Conservation (phyloP, 1,139 yeast genomes). For the Candida sojae region DNA sequence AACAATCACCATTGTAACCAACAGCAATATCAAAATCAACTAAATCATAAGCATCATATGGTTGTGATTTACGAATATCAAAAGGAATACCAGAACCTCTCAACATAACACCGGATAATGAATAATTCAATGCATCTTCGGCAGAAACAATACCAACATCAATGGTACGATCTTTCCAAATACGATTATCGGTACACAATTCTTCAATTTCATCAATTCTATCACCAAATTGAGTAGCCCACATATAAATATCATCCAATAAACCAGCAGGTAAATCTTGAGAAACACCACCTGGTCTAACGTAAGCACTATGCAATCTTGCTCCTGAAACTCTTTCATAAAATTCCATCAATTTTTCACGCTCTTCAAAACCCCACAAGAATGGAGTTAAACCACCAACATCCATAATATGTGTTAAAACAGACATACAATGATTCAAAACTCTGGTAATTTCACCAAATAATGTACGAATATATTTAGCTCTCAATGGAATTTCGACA, state of each 20-base stretch:
- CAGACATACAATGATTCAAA: conserved; percentile 85
- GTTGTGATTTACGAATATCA: conserved; percentile 85
- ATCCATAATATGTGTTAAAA: conserved; percentile 89
- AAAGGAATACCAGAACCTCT: conserved; percentile 90
- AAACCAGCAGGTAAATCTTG: conserved; percentile 87
- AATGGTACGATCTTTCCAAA: conserved; percentile 87
- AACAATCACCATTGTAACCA: conserved; percentile 87
- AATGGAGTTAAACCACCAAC: conserved; percentile 94
- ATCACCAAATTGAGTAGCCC: conserved; percentile 96
- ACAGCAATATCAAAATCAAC: conserved; percentile 89
- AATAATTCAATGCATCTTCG: conserved; percentile 82
- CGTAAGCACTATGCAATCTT: conserved; percentile 83
- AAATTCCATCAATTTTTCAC: conserved; percentile 92
- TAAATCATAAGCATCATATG: conserved; percentile 85
- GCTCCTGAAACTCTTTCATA: conserved; percentile 93
- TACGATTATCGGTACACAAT: conserved; percentile 85
- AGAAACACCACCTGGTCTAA: conserved; percentile 91
- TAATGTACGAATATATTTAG: conserved; percentile 79
- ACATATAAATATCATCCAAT: conserved; percentile 88
- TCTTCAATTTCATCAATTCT: conserved; percentile 91
- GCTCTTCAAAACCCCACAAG: conserved; percentile 93
- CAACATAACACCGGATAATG: conserved; percentile 85
- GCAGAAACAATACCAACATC: conserved; percentile 82
- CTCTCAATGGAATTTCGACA: conserved; percentile 83
- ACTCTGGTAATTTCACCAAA: conserved; percentile 88